Evolutionary conservation across 1,284 basidiomycete genomes (phyloP).

Genomic region (Cryptococcus sp.): DNA sequence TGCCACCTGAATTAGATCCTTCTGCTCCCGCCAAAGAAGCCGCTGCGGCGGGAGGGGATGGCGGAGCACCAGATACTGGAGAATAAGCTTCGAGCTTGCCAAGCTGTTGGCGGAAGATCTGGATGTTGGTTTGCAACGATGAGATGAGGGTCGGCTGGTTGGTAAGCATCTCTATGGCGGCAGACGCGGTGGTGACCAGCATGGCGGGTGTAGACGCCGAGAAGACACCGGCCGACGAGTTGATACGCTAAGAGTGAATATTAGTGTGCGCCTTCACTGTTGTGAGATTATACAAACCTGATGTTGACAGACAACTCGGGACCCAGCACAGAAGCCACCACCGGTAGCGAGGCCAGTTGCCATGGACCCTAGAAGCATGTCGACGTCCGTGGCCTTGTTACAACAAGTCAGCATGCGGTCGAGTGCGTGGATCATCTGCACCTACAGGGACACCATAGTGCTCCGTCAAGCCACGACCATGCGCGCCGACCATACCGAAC

Average conservation of each 20-base stretch:
- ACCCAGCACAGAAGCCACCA: slow-evolving; percentile 96
- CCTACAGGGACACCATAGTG: slow-evolving; percentile 84
- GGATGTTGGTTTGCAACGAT: slow-evolving; percentile 77
- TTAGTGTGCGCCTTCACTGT: neutral
- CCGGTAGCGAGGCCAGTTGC: slow-evolving; percentile 79
- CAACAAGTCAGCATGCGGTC: slow-evolving; percentile 6
- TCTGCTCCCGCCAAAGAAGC: neutral
- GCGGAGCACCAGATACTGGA: neutral
- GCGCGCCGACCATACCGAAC: slow-evolving; percentile 88
- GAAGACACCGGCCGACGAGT: slow-evolving; percentile 93
- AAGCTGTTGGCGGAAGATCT: slow-evolving; percentile 71
- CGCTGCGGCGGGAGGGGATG: slow-evolving; percentile 12
- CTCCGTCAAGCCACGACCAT: slow-evolving; percentile 92
- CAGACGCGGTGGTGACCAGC: slow-evolving; percentile 81
- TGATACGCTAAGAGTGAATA: slow-evolving; percentile 71
- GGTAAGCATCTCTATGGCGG: slow-evolving; percentile 76
- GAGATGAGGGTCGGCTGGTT: slow-evolving; percentile 72
- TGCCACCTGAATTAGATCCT: neutral
- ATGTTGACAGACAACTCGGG: slow-evolving; percentile 78
- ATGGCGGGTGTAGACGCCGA: slow-evolving; percentile 92
- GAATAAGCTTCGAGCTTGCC: slow-evolving; percentile 61
- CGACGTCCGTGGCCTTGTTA: slow-evolving; percentile 56
- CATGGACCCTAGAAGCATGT: slow-evolving; percentile 71
- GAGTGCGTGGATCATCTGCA: slow-evolving; percentile 11
- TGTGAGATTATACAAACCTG: slow-evolving; percentile 60